Conservation (phyloP, 2,329 filamentous ascomycete species). For the Endocalyx cinctus region DNA sequence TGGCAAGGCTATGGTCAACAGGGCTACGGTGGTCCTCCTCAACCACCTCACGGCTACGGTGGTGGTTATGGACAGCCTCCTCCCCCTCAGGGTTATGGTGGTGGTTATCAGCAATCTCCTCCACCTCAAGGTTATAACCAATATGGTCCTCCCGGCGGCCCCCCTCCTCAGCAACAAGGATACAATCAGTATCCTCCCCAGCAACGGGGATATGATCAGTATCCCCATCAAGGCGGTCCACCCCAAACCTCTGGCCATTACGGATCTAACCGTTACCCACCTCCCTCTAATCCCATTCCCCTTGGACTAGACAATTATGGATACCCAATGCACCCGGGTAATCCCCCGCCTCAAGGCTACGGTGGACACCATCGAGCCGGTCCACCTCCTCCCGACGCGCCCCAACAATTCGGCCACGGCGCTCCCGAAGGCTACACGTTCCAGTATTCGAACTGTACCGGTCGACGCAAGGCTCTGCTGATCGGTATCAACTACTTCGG, state of each 20-base stretch:
- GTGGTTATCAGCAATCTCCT: constrained; percentile 11
- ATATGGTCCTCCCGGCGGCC: constrained; percentile 23
- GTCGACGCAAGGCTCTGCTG: constrained; percentile 66
- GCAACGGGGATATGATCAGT: constrained; percentile 22
- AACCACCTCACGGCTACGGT: constrained; percentile 7
- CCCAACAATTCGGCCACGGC: constrained; percentile 61
- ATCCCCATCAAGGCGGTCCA: constrained; percentile 12
- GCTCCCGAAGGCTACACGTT: constrained; percentile 66
- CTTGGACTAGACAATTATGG: constrained; percentile 41
- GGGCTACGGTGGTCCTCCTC: constrained; percentile 8
- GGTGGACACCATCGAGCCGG: constrained; percentile 25
- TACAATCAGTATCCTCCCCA: constrained; percentile 21
- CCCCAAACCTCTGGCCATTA: constrained; percentile 6
- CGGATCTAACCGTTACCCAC: constrained; percentile 16
- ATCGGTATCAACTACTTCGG: constrained; percentile 81
- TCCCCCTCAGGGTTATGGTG: constrained; percentile 12
- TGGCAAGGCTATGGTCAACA: constrained; percentile 14
- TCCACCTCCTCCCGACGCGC: constrained; percentile 42
- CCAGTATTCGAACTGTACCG: constrained; percentile 72
- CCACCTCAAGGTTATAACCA: constrained; percentile 24
- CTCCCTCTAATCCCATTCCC: constrained; percentile 34
- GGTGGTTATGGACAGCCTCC: constrained; percentile 16
- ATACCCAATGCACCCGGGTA: constrained; percentile 31
- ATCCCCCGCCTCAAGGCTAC: constrained; percentile 20
- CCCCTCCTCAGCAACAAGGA: constrained; percentile 22